Evolutionary conservation across 805 yeast species (phyloP).

Genomic region (Candida chilensis): DNA sequence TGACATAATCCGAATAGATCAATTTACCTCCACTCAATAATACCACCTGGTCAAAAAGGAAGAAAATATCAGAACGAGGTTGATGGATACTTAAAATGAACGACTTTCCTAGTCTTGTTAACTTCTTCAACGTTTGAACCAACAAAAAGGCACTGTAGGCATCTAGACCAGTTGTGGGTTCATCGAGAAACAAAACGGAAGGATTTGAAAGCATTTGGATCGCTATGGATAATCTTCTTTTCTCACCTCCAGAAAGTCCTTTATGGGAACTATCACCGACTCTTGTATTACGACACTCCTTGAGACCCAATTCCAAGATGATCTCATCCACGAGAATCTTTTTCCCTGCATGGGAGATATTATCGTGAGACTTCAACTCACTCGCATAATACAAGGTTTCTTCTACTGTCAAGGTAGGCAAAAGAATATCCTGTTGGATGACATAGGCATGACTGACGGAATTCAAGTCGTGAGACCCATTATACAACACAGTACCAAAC

Average conservation of each 20-base stretch:
- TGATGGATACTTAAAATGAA: slow-evolving; percentile 75
- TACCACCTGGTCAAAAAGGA: slow-evolving; percentile 58
- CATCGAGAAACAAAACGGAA: slow-evolving; percentile 69
- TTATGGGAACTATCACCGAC: slow-evolving; percentile 45
- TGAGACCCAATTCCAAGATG: slow-evolving; percentile 54
- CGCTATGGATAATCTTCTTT: slow-evolving; percentile 68
- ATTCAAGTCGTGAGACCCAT: slow-evolving; percentile 9
- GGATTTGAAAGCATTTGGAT: slow-evolving; percentile 73
- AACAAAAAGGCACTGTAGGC: slow-evolving; percentile 65
- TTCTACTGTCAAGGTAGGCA: slow-evolving; percentile 62
- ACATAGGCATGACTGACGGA: slow-evolving; percentile 48
- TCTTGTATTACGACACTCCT: slow-evolving; percentile 49
- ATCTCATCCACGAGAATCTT: slow-evolving; percentile 45
- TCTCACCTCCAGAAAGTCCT: slow-evolving; percentile 82
- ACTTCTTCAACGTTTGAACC: slow-evolving; percentile 48
- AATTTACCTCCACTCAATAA: slow-evolving; percentile 55
- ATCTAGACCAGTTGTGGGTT: slow-evolving; percentile 85
- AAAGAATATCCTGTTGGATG: slow-evolving; percentile 65
- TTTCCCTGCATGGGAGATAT: slow-evolving; percentile 34
- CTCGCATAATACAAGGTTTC: slow-evolving; percentile 70
- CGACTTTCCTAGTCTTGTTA: slow-evolving; percentile 58
- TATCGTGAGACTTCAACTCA: slow-evolving; percentile 49
- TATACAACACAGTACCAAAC: slow-evolving; percentile 32
- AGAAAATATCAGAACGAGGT: slow-evolving; percentile 71
- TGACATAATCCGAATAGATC: slow-evolving; percentile 32